Evolutionary conservation across 345 rosid species (phyloP), one percentile per base, ranked within the genome.

Genomic region (Adansonia digitata): DNA sequence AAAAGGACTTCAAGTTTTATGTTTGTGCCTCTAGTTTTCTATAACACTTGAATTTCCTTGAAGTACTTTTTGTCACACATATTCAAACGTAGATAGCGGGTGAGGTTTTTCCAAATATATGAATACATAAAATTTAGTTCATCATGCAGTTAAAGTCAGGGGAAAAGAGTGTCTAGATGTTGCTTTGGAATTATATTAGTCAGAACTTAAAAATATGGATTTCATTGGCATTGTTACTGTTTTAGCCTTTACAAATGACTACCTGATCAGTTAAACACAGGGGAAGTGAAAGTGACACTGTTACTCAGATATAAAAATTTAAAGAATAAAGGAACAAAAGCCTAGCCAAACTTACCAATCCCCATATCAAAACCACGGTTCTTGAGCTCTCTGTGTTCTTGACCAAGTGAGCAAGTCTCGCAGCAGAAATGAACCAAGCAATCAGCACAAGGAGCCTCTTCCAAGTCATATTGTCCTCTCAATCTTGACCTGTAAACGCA

Each of bases 291-390:
- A 4, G 12, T 24, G 31, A 24, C 34, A 43, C 11, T 43, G 15
- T 10, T 43, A 43, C 9, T 43, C 10, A 10, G 46, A 10, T 43
- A 43, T 7, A 43, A 43, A 43, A 7, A 42, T 42, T 42, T 1
- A 42, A 42, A 0, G 46, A 42, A 13, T 8, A 43, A 43, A 6
- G 43, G 4, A 35, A 61, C 5, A 20, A 34, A 43, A 24, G 10
- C 22, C 0, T 0, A 27, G 57, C 24, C 2, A 39, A n/a, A 57
- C 63, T 43, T 74, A 81, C 90, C 88, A 7, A 86, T 86, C 2
- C 86, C 87, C 86, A 86, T 86, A 66, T 86, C 88, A 72, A 86
- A 86, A 37, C 86, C 85, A 34, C 83, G 85, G 65, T 81, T 79
- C 75, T 75, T 82, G 78, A 84, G 88, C 80, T 86, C 86, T 56